phyloP scores from a whole-genome alignment of 2,329 filamentous ascomycete species.

The Colletotrichum sp. region DNA sequence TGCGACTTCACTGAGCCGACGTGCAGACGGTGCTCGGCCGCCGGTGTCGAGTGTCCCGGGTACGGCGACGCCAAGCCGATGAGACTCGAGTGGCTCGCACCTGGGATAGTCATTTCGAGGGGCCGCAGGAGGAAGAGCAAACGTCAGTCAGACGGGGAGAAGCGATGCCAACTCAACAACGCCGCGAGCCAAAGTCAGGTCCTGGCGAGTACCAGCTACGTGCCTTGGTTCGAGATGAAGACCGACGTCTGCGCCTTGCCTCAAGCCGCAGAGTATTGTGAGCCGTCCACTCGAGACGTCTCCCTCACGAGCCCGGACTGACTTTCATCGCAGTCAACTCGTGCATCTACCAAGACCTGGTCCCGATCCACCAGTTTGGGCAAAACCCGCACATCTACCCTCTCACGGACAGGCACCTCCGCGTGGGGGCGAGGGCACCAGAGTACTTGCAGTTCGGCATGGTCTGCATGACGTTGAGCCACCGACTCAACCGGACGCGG shows the following conservation, averaged over 20 bases:
- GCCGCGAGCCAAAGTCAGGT: background rate
- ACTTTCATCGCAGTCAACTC: background rate
- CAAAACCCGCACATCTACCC: conserved; percentile 29
- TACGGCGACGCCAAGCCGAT: background rate
- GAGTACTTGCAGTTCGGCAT: conserved; percentile 20
- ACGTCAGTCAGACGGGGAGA: background rate
- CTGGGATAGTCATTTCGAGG: background rate
- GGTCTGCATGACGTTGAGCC: conserved; percentile 35
- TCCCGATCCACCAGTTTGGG: conserved; percentile 18
- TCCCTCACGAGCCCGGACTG: background rate
- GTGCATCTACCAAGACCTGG: background rate
- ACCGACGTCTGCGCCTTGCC: background rate
- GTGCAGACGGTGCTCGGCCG: background rate
- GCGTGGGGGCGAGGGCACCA: background rate
- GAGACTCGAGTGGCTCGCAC: background rate
- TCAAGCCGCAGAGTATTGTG: background rate
- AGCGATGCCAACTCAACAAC: background rate
- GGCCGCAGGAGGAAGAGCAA: background rate
- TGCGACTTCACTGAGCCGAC: background rate
- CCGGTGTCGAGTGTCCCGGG: background rate
- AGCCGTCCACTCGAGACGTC: rapidly evolving
- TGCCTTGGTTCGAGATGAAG: background rate
- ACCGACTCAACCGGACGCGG: conserved; percentile 33
- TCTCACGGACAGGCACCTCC: conserved; percentile 21
- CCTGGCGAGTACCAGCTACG: background rate